These are phyloP conservation scores for Stephania japonica DNA, from an alignment of 164 flowering plant species.

Conservation along the genomic window DNA sequence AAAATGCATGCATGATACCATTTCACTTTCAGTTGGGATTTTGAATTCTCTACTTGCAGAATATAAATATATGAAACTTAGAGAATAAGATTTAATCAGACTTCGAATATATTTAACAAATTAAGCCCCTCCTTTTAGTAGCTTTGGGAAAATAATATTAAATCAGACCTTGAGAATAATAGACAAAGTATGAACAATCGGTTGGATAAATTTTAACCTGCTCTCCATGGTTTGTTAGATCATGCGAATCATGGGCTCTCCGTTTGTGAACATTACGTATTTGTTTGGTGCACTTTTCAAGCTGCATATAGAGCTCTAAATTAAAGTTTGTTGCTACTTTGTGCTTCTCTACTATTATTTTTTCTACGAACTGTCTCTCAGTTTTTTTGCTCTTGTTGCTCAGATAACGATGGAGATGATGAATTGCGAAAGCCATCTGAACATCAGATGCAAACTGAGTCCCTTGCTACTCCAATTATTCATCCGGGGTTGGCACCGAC, in stretches of 20 bases:
- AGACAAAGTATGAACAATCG: neutral
- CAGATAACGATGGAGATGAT: conserved; percentile 57
- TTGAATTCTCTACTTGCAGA: neutral
- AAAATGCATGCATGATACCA: too few relatives aligned
- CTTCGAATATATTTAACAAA: too few relatives aligned
- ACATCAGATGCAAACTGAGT: conserved; percentile 34
- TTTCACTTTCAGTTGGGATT: too few relatives aligned
- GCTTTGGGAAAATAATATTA: too few relatives aligned
- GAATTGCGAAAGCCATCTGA: conserved; percentile 53
- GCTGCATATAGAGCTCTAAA: neutral
- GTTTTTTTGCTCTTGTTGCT: neutral
- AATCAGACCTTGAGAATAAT: too few relatives aligned
- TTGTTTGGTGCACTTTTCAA: neutral
- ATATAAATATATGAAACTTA: too few relatives aligned
- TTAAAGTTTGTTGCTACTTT: neutral
- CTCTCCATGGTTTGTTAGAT: neutral
- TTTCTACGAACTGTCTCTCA: neutral
- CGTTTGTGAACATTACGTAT: neutral
- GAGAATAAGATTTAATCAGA: too few relatives aligned
- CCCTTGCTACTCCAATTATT: conserved; percentile 36
- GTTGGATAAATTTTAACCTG: neutral
- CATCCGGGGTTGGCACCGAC: conserved; percentile 37
- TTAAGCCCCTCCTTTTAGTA: too few relatives aligned
- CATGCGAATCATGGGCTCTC: neutral
- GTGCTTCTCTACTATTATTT: neutral